Percentiles rank a stretch among this genome's conserved stretches.
These are phyloP conservation scores for Raffaelea albimanens DNA, from an alignment of 2,329 filamentous ascomycete species.

Conservation along the genomic window DNA sequence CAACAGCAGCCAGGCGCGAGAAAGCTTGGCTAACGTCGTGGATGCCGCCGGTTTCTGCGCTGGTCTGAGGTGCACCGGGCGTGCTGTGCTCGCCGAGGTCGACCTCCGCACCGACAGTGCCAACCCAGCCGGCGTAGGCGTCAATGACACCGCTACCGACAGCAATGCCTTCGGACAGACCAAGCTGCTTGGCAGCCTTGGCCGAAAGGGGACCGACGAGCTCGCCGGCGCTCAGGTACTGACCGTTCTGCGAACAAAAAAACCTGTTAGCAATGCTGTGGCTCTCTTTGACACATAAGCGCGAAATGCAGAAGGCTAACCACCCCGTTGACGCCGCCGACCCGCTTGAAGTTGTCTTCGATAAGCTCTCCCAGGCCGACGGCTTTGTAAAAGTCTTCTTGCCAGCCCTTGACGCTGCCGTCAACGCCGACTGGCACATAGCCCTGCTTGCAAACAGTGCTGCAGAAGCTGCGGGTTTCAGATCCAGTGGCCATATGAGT, in stretches of 20 bases:
- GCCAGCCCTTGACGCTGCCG: constrained; percentile 95
- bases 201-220: constrained; percentile 78
- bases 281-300: background rate
- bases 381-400: constrained; percentile 80
- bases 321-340: constrained; percentile 91
- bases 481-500: constrained; percentile 90
- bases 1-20: constrained; percentile 83
- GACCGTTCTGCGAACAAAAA: constrained; percentile 59
- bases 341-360: constrained; percentile 80
- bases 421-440: constrained; percentile 96
- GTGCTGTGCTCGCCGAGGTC: constrained; percentile 55
- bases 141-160: constrained; percentile 96
- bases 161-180: constrained; percentile 76
- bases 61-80: constrained; percentile 41
- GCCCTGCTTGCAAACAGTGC: constrained; percentile 93
- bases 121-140: constrained; percentile 97
- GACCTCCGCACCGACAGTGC: constrained; percentile 95
- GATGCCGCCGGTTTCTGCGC: constrained; percentile 53
- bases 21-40: constrained; percentile 92
- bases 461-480: constrained; percentile 89
- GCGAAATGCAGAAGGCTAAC: constrained; percentile 52
- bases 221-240: constrained; percentile 86
- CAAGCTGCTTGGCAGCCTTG: constrained; percentile 73
- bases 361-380: constrained; percentile 82
- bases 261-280: constrained; percentile 1